Evolutionary conservation across 2,329 filamentous ascomycete species (phyloP).

Genomic region (Verticillium zaregamsianum): DNA sequence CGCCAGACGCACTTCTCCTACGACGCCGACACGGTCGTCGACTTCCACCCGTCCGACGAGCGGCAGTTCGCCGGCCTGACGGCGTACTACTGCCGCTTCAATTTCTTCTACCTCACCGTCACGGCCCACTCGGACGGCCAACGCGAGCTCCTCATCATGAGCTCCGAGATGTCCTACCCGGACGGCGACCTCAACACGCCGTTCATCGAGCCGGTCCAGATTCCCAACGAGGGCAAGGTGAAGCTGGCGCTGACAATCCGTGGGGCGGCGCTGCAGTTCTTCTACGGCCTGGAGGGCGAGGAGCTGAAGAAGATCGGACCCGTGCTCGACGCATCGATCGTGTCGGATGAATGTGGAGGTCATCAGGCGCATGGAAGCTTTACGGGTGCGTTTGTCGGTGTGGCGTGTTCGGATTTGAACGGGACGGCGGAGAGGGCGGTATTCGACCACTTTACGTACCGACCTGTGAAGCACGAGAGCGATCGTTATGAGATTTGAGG

Average conservation of each 20-base stretch:
- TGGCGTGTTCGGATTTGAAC: conserved; percentile 53
- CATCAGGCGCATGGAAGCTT: conserved; percentile 60
- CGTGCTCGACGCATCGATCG: conserved; percentile 52
- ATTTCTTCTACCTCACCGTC: conserved; percentile 61
- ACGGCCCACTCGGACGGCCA: conserved; percentile 51
- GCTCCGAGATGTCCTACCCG: conserved; percentile 53
- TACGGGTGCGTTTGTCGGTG: conserved; percentile 56
- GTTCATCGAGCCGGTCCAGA: conserved; percentile 35
- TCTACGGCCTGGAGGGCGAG: conserved; percentile 44
- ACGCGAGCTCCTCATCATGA: conserved; percentile 53
- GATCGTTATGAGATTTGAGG: conserved; percentile 37
- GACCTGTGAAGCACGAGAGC: conserved; percentile 38
- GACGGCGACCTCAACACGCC: conserved; percentile 42
- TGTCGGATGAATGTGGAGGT: conserved; percentile 61
- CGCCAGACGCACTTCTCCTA: conserved; percentile 57
- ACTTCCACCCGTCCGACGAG: conserved; percentile 53
- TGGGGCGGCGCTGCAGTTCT: conserved; percentile 51
- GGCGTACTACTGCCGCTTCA: conserved; percentile 60
- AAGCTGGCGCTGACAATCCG: conserved; percentile 46
- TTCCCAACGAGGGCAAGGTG: conserved; percentile 53
- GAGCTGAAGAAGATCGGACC: conserved; percentile 46
- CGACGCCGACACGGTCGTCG: conserved; percentile 52
- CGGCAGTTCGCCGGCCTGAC: conserved; percentile 57
- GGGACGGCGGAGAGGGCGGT: conserved; percentile 40
- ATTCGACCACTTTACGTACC: conserved; percentile 51